Base-by-base conservation (phyloP, 345 rosid species). In the Lumnitzera littorea region DNA sequence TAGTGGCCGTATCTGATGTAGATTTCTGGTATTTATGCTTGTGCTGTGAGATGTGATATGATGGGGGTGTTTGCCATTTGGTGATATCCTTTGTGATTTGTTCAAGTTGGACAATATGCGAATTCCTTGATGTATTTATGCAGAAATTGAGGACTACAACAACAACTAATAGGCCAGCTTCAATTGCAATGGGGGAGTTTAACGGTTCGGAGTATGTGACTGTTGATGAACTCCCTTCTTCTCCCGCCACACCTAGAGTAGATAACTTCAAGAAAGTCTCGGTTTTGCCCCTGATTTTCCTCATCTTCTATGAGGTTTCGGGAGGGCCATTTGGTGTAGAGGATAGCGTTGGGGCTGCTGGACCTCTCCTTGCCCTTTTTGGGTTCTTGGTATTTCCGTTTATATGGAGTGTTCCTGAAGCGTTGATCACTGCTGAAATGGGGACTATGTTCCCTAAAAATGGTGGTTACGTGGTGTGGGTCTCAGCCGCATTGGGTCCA, bases 391-490 rank as follows among this genome's bases (percentile, higher is more conserved):
- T 84, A 36, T 87, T 84, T 51, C 95, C 91, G 3, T 57, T 87
- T 51, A 79, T 87, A 61, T 87, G 95, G 95, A 87, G 95, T 72
- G 63, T 87, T 24, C 95, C 95, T 2, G 95, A 87, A 65, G 95
- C 95, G 0, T 67, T 87, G 53, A 84, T 87, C 57, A 87, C 91
- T 7, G 91, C 95, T 0, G 91, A 87, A 76, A 87, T 84, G 95
- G 85, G 88, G 4, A 87, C 95, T 54, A 82, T 87, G 95, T 84
- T 79, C 62, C 95, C 95, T 0, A 91, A 87, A 69, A 79, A 87
- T 60, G 89, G 95, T n/a, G 95, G 95, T 29, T 87, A 87, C 51
- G 95, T 87, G 12, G 89, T 82, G 20, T 87, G 95, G 95, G 95
- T 87, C 46, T 80, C 89, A 0, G 57, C 91, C 11, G 85, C 91